Evolutionary conservation across 495 filamentous ascomycete species (phyloP).

Genomic region (Penicillium nucicola): DNA sequence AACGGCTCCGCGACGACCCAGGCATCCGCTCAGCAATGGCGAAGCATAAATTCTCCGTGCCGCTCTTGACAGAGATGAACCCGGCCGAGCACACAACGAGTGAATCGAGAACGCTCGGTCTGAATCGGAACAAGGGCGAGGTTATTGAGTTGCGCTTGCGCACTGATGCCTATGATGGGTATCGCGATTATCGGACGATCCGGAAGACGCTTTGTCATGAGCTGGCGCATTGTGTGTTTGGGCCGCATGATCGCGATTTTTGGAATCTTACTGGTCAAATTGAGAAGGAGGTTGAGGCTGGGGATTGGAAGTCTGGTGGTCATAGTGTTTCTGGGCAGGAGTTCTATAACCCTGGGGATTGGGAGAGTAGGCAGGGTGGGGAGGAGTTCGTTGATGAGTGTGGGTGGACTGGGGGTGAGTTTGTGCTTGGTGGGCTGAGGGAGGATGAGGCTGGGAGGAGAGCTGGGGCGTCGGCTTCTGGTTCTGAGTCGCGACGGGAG

Average conservation of each 20-base stretch:
- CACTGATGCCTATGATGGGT: slow-evolving; percentile 93
- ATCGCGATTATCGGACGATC: slow-evolving; percentile 85
- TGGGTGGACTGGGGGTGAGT: slow-evolving; percentile 86
- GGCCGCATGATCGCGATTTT: slow-evolving; percentile 79
- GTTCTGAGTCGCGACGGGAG: slow-evolving; percentile 58
- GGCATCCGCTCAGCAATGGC: slow-evolving; percentile 82
- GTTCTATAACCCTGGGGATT: slow-evolving; percentile 66
- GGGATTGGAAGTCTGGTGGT: slow-evolving; percentile 72
- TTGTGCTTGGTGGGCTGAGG: slow-evolving; percentile 65
- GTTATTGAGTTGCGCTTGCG: slow-evolving; percentile 87
- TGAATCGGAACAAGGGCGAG: slow-evolving; percentile 86
- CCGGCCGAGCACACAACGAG: slow-evolving; percentile 77
- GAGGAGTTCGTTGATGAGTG: slow-evolving; percentile 68
- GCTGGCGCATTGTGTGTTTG: slow-evolving; percentile 85
- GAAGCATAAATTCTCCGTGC: slow-evolving; percentile 81
- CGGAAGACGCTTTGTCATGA: slow-evolving; percentile 93
- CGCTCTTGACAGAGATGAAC: slow-evolving; percentile 91
- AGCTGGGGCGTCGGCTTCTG: slow-evolving; percentile 19
- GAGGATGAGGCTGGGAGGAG: slow-evolving; percentile 20
- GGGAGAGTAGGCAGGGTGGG: slow-evolving; percentile 40
- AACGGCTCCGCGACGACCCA: slow-evolving; percentile 74
- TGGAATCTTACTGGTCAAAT: slow-evolving; percentile 85
- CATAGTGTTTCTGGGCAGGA: slow-evolving; percentile 60
- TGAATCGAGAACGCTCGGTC: slow-evolving; percentile 75
- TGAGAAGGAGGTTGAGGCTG: slow-evolving; percentile 77